Base-by-base conservation (phyloP, 148 eudicot species). In the Vaccinium macrocarpon region DNA sequence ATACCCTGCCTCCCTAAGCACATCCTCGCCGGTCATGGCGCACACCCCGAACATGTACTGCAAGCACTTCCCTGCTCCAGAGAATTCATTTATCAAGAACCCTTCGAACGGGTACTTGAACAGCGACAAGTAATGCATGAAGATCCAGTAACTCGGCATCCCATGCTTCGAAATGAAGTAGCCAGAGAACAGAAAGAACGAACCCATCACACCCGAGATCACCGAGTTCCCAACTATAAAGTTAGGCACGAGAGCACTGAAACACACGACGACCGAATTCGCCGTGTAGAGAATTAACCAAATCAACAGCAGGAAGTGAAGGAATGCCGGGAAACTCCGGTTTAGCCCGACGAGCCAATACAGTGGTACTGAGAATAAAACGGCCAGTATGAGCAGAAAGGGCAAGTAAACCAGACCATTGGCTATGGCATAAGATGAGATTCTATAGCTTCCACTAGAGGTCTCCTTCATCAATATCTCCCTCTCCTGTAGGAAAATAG, bases 41-140 rank as follows among this genome's bases (percentile, higher is more conserved):
- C 99, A 97, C 83, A 48, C 72, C 74, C 97, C 98, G 70, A 97
- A 92, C 92, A 95, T 82, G 81, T 81, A 88, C 84, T 97, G 86
- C 83, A 93, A 79, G 83, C 99, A 97, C 85, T 89, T 90, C 2
- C 83, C 90, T 59, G 91, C 85, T 27, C 91, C 93, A 6, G 93
- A 88, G 80, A 95, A 97, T 88, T 97, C 99, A 52, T 97, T 97
- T 82, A 97, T 94, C 92, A 97, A 83, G 78, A 97, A 87, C 81
- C 96, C 99, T 84, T 97, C 99, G 76, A 91, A 97, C 49, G 99
- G 99, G 80, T 97, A 97, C 95, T 97, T 97, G 68, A 97, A 97
- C 88, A 97, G 79, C 15, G 99, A 97, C 29, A 95, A 76, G 59
- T 97, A 97, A 85, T 97, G 98, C 98, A 97, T 94, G 57, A 91